Evolutionary conservation across 108 stramenopile species (phyloP).

Genomic region (Pseudonitzschia multiseries): DNA sequence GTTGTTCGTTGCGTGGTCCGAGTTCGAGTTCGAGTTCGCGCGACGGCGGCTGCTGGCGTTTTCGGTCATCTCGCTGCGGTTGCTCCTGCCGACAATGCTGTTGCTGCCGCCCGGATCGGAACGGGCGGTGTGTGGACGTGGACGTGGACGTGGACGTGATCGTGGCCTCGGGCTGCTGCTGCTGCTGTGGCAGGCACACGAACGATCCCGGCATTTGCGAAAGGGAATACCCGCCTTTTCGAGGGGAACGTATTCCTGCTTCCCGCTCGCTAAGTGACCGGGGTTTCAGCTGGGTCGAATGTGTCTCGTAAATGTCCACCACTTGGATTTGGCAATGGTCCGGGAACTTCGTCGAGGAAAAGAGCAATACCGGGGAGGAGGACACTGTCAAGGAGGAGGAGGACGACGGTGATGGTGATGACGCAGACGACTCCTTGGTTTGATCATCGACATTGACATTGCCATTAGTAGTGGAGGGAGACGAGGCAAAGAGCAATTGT

Average conservation of each 20-base stretch:
- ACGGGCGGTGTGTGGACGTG: too few relatives aligned
- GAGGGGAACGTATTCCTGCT: neutral
- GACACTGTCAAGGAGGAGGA: neutral
- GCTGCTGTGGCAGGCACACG: constrained; percentile 1
- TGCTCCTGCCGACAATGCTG: too few relatives aligned
- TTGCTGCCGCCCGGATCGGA: too few relatives aligned
- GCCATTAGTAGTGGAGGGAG: neutral
- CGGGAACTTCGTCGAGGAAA: neutral
- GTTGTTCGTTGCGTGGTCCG: neutral
- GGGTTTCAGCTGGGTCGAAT: constrained; percentile 4
- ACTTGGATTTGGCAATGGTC: neutral
- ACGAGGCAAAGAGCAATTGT: neutral
- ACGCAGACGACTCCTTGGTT: neutral
- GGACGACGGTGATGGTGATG: neutral
- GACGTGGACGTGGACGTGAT: too few relatives aligned
- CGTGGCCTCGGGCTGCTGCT: neutral
- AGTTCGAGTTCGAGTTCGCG: neutral
- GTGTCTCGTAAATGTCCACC: constrained; percentile 4
- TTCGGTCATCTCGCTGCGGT: too few relatives aligned
- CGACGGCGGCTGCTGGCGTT: neutral
- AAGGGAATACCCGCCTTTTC: neutral
- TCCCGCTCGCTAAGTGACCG: neutral
- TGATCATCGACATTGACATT: neutral
- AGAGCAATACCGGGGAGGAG: neutral
- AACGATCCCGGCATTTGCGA: neutral